Base-by-base conservation (phyloP, 1,139 yeast species). In the Suhomyces guaymorum region DNA sequence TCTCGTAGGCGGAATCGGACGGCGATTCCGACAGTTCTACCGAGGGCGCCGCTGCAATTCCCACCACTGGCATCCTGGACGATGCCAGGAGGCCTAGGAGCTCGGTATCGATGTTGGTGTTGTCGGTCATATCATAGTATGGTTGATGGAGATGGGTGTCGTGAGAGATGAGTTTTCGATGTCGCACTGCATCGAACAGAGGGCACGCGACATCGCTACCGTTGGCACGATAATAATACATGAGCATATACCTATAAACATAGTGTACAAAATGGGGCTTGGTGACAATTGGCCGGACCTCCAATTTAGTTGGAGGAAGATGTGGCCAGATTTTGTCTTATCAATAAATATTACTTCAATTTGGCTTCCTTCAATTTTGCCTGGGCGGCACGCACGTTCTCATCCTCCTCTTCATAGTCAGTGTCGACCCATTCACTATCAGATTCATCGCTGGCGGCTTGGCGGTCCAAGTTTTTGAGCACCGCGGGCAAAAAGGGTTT, bases 401-500 rank as follows among this genome's bases (percentile, higher is more conserved):
- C 32, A 6, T 36, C 41, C 5, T 41, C 42, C 7, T 35, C 46
- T 13, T 52, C 57, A 21, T 47, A 50, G 20, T 56, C 64, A 6
- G 61, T 55, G 33, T 60, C 77, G 15, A 68, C 75, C 56, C 71
- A 64, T 29, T 63, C 70, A 34, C 57, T 51, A 17, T 61, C 69
- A 17, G 49, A 49, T 10, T 51, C 57, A 7, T 30, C 46, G 24
- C 37, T 26, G n/a, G 19, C 14, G 15, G 12, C 4, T 12, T n/a
- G 7, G 8, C n/a, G 25, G 14, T 41, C 44, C 20, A 43, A 43
- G 30, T 36, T 40, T 35, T 59, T 64, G 26, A 71, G 54, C 20
- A 74, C 58, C 24, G 56, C 63, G 1, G 78, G 78, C 37, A 73
- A 49, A 39, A 70, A 69, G n/a, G 72, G 76, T 43, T 61, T 68